Percentiles rank a stretch among this genome's conserved stretches.
Conservation (phyloP, 352 stramenopile genomes). For the Plasmopara viticola region DNA sequence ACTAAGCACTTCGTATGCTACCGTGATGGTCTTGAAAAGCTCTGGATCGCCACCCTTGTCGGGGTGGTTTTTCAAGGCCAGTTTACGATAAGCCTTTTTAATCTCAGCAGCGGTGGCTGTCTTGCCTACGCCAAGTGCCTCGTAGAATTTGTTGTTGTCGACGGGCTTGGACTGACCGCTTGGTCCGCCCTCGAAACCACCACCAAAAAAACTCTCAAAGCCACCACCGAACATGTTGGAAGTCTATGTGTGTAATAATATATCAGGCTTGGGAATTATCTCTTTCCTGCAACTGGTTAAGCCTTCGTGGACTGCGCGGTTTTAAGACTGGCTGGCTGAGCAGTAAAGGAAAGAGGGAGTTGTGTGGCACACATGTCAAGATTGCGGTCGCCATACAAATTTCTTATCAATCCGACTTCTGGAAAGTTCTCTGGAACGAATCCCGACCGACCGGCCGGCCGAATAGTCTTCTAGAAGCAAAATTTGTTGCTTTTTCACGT, state of each 20-base stretch:
- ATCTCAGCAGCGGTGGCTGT: slow-evolving; percentile 76
- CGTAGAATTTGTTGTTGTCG: slow-evolving; percentile 88
- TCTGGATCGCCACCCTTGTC: slow-evolving; percentile 98
- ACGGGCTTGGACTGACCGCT: slow-evolving; percentile 53
- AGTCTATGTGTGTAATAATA: slow-evolving; percentile 16
- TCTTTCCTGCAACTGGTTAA: slow-evolving; percentile 2
- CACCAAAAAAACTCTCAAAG: slow-evolving; percentile 84
- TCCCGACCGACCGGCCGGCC: slow-evolving; percentile 8
- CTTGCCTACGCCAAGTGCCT: slow-evolving; percentile 82
- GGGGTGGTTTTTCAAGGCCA: slow-evolving; percentile 93
- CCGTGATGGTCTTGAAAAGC: slow-evolving; percentile 91
- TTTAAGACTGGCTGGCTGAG: slow-evolving; percentile 29
- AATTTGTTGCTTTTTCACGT: no score
- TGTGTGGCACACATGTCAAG: slow-evolving; percentile 15
- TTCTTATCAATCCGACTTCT: slow-evolving; percentile 18
- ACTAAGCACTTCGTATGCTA: slow-evolving; percentile 96
- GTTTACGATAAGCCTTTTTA: slow-evolving; percentile 89
- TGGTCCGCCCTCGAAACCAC: slow-evolving; percentile 50
- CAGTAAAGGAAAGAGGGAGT: slow-evolving; percentile 19
- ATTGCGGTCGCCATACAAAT: slow-evolving; percentile 26
- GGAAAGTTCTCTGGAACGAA: slow-evolving; percentile 20
- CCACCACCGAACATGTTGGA: slow-evolving; percentile 72
- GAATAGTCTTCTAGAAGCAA: no score
- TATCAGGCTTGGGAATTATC: slow-evolving; percentile 16
- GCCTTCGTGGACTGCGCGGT: slow-evolving; percentile 22